Evolutionary conservation across 345 rosid species (phyloP).

Genomic region (Murraya koenigii): DNA sequence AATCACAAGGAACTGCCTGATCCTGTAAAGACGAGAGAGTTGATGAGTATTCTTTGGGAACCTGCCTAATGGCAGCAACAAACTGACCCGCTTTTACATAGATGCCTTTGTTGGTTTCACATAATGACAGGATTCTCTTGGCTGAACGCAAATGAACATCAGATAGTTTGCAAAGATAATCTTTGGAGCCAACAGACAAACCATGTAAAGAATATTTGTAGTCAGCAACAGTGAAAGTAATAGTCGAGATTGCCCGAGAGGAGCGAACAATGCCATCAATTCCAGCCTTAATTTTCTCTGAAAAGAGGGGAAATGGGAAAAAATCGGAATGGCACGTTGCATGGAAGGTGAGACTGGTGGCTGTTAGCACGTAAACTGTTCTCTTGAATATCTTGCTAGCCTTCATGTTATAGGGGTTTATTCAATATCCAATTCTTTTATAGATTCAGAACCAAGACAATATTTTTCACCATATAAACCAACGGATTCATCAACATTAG

Average conservation of each 20-base stretch:
- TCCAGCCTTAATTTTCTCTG: constrained; percentile 25
- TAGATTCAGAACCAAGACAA: background rate
- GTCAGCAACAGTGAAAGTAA: constrained; percentile 57
- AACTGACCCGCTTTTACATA: constrained; percentile 92
- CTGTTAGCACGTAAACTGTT: constrained; percentile 29
- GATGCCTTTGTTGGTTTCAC: constrained; percentile 82
- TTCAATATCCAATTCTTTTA: background rate
- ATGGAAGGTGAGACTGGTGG: constrained; percentile 43
- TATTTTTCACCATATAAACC: background rate
- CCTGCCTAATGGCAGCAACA: constrained; percentile 72
- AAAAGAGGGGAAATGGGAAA: constrained; percentile 19
- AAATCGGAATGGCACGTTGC: constrained; percentile 19
- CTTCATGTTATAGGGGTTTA: background rate
- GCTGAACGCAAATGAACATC: constrained; percentile 93
- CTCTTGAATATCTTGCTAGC: constrained; percentile 27
- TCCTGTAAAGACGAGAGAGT: constrained; percentile 77
- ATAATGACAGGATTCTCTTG: constrained; percentile 52
- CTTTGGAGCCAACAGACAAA: constrained; percentile 42
- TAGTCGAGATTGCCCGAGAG: constrained; percentile 53
- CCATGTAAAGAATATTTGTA: constrained; percentile 56
- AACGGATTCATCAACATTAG: background rate
- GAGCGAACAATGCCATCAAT: constrained; percentile 51
- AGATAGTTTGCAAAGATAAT: constrained; percentile 43
- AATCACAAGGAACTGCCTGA: constrained; percentile 78
- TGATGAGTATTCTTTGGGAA: constrained; percentile 67